phyloP scores from a whole-genome alignment of 768 basidiomycete species.

The Polyporus arcularius region DNA sequence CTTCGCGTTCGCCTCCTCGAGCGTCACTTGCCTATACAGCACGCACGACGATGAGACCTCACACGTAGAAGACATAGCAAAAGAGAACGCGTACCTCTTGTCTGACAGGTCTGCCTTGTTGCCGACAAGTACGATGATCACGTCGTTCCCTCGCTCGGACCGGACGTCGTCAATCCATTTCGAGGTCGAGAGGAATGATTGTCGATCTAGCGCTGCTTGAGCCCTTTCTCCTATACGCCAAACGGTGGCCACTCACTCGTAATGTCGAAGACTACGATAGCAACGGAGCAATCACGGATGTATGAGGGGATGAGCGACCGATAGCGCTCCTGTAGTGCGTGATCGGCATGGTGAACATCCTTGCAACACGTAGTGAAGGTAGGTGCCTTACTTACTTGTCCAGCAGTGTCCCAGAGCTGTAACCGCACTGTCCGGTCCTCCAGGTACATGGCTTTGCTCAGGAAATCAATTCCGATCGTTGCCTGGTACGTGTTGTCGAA shows the following conservation, averaged over 20 bases:
- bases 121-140: slow-evolving; percentile 97
- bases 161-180: slow-evolving; percentile 99
- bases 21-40: slow-evolving; percentile 88
- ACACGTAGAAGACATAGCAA: neutral
- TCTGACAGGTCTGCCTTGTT: slow-evolving; percentile 99
- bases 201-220: slow-evolving; percentile 62
- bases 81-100: slow-evolving; percentile 71
- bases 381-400: slow-evolving; percentile 58
- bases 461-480: slow-evolving; percentile 97
- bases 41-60: slow-evolving; percentile 3
- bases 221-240: neutral
- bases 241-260: slow-evolving; percentile 70
- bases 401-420: slow-evolving; percentile 99
- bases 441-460: slow-evolving; percentile 99
- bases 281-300: slow-evolving; percentile 97
- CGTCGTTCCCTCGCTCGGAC: slow-evolving; percentile 95
- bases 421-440: slow-evolving; percentile 97
- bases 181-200: slow-evolving; percentile 96
- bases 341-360: neutral
- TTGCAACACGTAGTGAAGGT: neutral
- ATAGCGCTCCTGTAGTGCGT: slow-evolving; percentile 79
- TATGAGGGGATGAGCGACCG: slow-evolving; percentile 97
- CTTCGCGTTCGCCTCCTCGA: slow-evolving; percentile 94
- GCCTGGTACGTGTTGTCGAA: slow-evolving; percentile 99
- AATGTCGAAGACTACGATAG: slow-evolving; percentile 98